These are phyloP conservation scores for Stylonectria norvegica DNA, from an alignment of 2,329 filamentous ascomycete species.

Conservation along the genomic window DNA sequence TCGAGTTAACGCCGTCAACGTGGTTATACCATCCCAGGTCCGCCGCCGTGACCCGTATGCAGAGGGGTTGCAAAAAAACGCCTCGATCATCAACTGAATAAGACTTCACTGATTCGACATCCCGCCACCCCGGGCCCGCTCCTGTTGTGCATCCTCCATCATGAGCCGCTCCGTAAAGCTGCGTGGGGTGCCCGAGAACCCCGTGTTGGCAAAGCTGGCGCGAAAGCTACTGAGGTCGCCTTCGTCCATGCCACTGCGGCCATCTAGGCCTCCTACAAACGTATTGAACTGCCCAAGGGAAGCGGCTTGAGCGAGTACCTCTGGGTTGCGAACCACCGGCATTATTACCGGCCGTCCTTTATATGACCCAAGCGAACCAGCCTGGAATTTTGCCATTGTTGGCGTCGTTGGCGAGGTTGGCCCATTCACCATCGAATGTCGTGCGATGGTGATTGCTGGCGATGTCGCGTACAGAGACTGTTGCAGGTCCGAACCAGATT, in stretches of 20 bases:
- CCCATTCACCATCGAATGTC: constrained; percentile 23
- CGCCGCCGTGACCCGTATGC: constrained; percentile 19
- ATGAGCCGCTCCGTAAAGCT: constrained; percentile 49
- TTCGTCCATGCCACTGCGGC: constrained; percentile 48
- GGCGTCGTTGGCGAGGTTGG: constrained; percentile 33
- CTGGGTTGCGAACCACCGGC: constrained; percentile 48
- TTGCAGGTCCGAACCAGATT: constrained; percentile 15
- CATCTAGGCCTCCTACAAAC: constrained; percentile 53
- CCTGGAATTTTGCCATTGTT: constrained; percentile 33
- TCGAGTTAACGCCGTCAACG: constrained; percentile 29
- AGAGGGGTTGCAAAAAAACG: constrained; percentile 8
- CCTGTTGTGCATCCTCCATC: constrained; percentile 44
- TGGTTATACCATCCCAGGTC: constrained; percentile 20
- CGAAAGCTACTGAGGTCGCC: constrained; percentile 43
- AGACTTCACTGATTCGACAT: neutral
- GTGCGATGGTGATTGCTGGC: constrained; percentile 41
- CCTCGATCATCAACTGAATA: neutral
- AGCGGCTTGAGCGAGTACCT: constrained; percentile 47
- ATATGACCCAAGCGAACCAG: constrained; percentile 51
- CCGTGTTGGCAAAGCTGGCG: constrained; percentile 37
- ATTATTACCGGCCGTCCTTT: constrained; percentile 52
- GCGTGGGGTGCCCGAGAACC: constrained; percentile 42
- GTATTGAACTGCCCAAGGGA: constrained; percentile 47
- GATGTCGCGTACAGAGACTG: constrained; percentile 41
- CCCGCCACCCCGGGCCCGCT: constrained; percentile 19